Conservation (phyloP, 495 filamentous ascomycete species). For the Aspergillus steynii region DNA sequence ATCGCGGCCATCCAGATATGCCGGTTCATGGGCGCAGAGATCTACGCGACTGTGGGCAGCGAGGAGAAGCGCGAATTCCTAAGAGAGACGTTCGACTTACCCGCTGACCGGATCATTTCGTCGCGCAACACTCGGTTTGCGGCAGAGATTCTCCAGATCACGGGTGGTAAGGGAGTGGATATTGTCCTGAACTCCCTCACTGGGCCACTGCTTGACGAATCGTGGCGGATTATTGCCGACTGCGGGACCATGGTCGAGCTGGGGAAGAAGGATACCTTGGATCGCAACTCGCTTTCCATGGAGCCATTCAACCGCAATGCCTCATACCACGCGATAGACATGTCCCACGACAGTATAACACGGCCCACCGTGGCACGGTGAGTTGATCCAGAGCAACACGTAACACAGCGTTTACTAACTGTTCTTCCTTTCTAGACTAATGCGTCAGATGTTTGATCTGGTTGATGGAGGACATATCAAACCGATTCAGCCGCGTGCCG, state of each 20-base stretch:
- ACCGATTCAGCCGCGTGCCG: not conserved
- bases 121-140: slow-evolving; percentile 1
- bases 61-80: slow-evolving; percentile 1
- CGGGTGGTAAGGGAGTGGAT: not conserved
- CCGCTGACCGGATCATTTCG: not conserved
- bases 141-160: not conserved
- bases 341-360: not conserved
- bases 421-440: not conserved
- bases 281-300: not conserved
- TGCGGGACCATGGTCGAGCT: slow-evolving; percentile 3
- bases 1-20: slow-evolving; percentile 57
- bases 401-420: not conserved
- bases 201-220: not conserved
- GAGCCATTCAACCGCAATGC: slow-evolving; percentile 5
- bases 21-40: not conserved
- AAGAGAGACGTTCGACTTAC: not conserved
- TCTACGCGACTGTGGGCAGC: not conserved
- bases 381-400: not conserved
- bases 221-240: slow-evolving; percentile 2
- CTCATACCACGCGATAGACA: not conserved
- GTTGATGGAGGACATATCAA: not conserved
- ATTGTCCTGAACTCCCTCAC: not conserved
- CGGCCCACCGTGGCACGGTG: too few relatives aligned
- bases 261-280: slow-evolving; percentile 1
- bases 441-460: not conserved